A percentile compares a stretch with the other conserved stretches of the same genome.
Evolutionary conservation across 257 asterid species (phyloP).

Genomic region (Solanum neorickii): DNA sequence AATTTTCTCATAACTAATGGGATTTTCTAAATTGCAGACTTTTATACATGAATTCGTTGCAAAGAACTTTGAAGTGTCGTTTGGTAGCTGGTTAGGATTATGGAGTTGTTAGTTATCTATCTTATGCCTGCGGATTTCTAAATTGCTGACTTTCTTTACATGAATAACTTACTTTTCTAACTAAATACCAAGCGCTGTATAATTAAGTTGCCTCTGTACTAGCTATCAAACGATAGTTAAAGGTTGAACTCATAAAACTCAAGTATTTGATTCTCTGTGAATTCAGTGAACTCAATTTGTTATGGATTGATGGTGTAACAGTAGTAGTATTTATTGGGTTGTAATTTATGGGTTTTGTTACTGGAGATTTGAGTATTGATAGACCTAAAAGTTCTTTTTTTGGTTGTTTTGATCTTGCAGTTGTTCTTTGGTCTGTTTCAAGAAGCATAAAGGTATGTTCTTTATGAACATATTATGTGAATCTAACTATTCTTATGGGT

Average conservation of each 20-base stretch:
- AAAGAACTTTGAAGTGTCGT: not conserved
- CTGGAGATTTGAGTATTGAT: not conserved
- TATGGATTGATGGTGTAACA: not conserved
- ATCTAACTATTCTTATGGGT: not conserved
- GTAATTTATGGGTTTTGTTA: not conserved
- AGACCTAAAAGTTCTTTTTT: not conserved
- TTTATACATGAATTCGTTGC: not conserved
- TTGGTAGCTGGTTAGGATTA: not conserved
- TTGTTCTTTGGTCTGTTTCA: constrained; percentile 71
- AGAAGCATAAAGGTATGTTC: constrained; percentile 69
- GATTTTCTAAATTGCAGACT: not conserved
- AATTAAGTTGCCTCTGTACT: not conserved
- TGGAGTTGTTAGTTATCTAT: not conserved
- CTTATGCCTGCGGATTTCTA: not conserved
- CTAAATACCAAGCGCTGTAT: not conserved
- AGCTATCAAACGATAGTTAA: not conserved
- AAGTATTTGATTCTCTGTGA: not conserved
- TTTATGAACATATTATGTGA: not conserved
- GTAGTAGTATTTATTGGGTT: not conserved
- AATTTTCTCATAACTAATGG: not conserved
- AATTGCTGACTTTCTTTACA: not conserved
- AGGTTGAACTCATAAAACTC: not conserved
- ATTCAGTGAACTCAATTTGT: not conserved
- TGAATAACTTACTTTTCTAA: not conserved
- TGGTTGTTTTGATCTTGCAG: constrained; percentile 16